Evolutionary conservation across 2,329 filamentous ascomycete genomes (phyloP), one percentile per base, ranked within the genome.

Genomic region (Penicillium thymicola): DNA sequence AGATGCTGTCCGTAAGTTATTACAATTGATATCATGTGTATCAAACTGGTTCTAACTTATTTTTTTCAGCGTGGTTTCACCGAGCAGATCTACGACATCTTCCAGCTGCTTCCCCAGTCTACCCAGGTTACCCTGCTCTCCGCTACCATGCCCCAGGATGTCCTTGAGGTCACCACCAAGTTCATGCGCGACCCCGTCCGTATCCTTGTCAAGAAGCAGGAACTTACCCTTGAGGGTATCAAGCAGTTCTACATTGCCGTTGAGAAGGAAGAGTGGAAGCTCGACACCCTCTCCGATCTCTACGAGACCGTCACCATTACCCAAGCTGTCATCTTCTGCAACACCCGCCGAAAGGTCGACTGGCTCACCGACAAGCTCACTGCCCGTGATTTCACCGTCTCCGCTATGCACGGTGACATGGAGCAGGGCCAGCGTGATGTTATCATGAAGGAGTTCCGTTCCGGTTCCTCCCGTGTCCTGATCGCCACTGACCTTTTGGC

Each of bases 361-460:
- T 99, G 94, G 94, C 81, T 99, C 58, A 97, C 94, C 5, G 94
- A 99, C 79, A 99, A 99, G 83, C 96, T 99, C 90, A 89, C 92
- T 62, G 94, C 97, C 75, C 91, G 92, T 68, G 97, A 99, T 79
- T 99, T 99, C 76, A 99, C 94, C 0, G 94, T 99, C 65, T 95
- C 90, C 68, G 93, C 90, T 68, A 99, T 99, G 94, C 94, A 99
- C 73, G 94, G 94, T 65, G 94, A 99, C 70, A 99, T 99, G 94
- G 92, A 92, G 25, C 94, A 99, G 75, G 94, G 94, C 78, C 92
- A 97, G 77, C 88, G 94, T 67, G 94, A 99, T 79, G 93, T 90
- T 76, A 99, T 99, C 72, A 99, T 99, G 94, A 90, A 96, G 74
- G 94, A 99, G 71, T 99, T 99, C 81, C 85, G 94, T 65, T 92